Evolutionary conservation across 495 filamentous ascomycete species (phyloP), one percentile per base, ranked within the genome.

Genomic region (Margaritispora aquatica): DNA sequence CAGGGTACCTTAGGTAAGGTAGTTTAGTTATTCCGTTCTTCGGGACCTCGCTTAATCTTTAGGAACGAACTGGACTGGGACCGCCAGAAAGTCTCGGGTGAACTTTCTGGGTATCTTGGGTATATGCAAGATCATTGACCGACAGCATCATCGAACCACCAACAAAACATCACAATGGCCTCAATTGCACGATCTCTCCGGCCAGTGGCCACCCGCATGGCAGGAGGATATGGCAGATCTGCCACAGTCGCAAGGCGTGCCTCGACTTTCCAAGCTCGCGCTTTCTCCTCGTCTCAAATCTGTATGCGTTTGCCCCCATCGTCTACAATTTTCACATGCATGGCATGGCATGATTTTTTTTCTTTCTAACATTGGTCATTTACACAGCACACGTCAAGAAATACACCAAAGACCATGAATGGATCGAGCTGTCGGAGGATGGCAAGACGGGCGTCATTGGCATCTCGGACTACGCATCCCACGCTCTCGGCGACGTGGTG

Each of bases 331-430:
- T 34, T 52, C n/a, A n/a, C n/a, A n/a, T n/a, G n/a, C n/a, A n/a
- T n/a, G n/a, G 51, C 15, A 58, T 51, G 13, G 29, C 41, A 50
- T 15, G 20, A 15, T 60, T 38, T 59, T 62, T 26, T 52, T 48
- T 11, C 5, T 38, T n/a, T n/a, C n/a, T n/a, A n/a, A n/a, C n/a
- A n/a, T n/a, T n/a, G n/a, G n/a, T n/a, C n/a, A 53, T 4, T 3
- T 34, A 8, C n/a, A 2, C 56, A 83, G 80, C 73, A 63, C 71
- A 73, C 63, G 77, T 86, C 65, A 93, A 94, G 80, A 90, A 87
- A 69, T 98, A 95, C 80, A 97, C 95, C 65, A 85, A 89, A 71
- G 95, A 96, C 66, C 94, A 98, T 78, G 94, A 98, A 78, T 98
- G 95, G 95, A 84, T 98, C 66, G 89, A 96, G 73, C 76, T 96